A percentile compares a stretch with the other conserved stretches of the same genome.
phyloP scores from a whole-genome alignment of 1,284 basidiomycete genomes.

The Ganoderma resinaceum region DNA sequence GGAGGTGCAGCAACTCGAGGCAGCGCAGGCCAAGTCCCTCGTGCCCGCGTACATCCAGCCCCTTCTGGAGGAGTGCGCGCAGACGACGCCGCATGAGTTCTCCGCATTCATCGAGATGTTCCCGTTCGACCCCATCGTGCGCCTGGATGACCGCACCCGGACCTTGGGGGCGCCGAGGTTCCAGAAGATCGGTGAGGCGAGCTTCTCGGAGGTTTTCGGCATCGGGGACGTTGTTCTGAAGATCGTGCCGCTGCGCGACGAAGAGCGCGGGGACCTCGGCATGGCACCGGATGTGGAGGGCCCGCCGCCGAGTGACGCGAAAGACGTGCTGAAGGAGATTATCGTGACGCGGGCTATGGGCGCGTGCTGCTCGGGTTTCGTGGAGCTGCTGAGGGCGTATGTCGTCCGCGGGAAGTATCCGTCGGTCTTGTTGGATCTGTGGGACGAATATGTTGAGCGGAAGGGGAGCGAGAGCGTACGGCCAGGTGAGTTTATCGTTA shows the following conservation, averaged over 20 bases:
- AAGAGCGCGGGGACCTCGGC: slow-evolving; percentile 54
- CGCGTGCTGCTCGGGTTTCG: slow-evolving; percentile 76
- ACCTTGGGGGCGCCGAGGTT: slow-evolving; percentile 49
- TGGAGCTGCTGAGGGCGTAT: slow-evolving; percentile 81
- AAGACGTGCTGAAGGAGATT: slow-evolving; percentile 88
- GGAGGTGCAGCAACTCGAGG: slow-evolving; percentile 23
- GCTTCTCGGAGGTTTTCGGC: slow-evolving; percentile 97
- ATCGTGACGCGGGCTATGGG: slow-evolving; percentile 85
- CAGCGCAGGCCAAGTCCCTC: slow-evolving; percentile 16
- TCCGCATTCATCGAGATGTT: slow-evolving; percentile 82
- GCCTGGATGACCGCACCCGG: slow-evolving; percentile 12
- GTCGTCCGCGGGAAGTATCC: slow-evolving; percentile 91
- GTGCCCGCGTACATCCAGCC: slow-evolving; percentile 59
- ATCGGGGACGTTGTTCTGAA: slow-evolving; percentile 88
- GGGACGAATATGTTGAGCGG: slow-evolving; percentile 82
- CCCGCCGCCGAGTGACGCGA: slow-evolving; percentile 72
- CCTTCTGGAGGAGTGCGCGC: slow-evolving; percentile 71
- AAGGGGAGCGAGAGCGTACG: slow-evolving; percentile 86
- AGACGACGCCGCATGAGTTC: slow-evolving; percentile 73
- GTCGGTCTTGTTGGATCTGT: slow-evolving; percentile 74
- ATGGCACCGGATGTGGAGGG: slow-evolving; percentile 62
- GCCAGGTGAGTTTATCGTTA: slow-evolving; percentile 66
- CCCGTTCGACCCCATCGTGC: slow-evolving; percentile 70
- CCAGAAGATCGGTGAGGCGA: slow-evolving; percentile 94
- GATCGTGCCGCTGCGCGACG: slow-evolving; percentile 78